Percentiles rank a stretch among this genome's conserved stretches.
Evolutionary conservation across 208 protist species (phyloP).

Genomic region (Porcisia hertigi): DNA sequence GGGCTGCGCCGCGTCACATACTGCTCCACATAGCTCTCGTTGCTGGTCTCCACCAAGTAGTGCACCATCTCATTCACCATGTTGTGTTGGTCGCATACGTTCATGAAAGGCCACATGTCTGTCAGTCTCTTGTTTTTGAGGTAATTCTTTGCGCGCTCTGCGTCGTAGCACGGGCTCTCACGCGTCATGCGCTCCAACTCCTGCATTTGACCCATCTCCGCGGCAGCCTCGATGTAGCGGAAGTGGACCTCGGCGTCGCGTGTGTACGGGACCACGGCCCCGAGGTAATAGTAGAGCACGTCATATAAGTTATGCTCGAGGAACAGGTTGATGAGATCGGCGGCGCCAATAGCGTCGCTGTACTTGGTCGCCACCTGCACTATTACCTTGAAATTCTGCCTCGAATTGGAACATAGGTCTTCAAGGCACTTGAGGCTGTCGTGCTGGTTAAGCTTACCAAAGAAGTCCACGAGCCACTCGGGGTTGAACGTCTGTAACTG

Average conservation of each 20-base stretch:
- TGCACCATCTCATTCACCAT: slow-evolving; percentile 98
- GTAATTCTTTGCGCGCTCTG: slow-evolving; percentile 98
- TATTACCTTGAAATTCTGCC: slow-evolving; percentile 98
- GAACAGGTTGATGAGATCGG: slow-evolving; percentile 96
- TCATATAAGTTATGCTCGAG: slow-evolving; percentile 96
- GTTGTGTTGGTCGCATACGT: slow-evolving; percentile 99
- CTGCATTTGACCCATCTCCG: slow-evolving; percentile 96
- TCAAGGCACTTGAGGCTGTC: slow-evolving; percentile 97
- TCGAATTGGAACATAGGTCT: slow-evolving; percentile 96
- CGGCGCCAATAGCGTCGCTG: slow-evolving; percentile 94
- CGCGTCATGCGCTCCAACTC: slow-evolving; percentile 99
- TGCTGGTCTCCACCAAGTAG: slow-evolving; percentile 97
- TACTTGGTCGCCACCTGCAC: slow-evolving; percentile 99
- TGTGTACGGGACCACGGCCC: slow-evolving; percentile 95
- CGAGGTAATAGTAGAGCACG: slow-evolving; percentile 97
- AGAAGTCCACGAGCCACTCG: slow-evolving; percentile 97
- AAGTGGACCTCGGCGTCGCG: slow-evolving; percentile 98
- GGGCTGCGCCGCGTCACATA: slow-evolving; percentile 97
- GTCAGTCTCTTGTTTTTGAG: slow-evolving; percentile 98
- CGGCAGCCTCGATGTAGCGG: slow-evolving; percentile 99
- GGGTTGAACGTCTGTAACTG: slow-evolving; percentile 94
- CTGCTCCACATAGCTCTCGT: slow-evolving; percentile 97
- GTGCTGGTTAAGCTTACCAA: slow-evolving; percentile 95
- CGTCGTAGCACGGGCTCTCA: slow-evolving; percentile 97
- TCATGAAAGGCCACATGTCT: slow-evolving; percentile 99